phyloP scores from a whole-genome alignment of 495 filamentous ascomycete genomes.

The Tuber aestivum region DNA sequence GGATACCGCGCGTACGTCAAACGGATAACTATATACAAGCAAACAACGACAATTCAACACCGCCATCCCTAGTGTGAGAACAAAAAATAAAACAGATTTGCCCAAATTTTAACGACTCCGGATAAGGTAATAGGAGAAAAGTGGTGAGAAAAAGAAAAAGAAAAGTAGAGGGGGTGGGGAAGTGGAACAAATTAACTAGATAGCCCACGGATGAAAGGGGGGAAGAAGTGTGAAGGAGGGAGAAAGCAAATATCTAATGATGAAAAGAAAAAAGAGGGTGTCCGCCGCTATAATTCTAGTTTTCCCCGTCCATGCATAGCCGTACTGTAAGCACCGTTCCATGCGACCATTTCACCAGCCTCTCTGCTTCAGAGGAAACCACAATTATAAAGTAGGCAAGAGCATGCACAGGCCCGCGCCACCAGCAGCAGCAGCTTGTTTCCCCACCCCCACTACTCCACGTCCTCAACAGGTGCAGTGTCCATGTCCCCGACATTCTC shows the following conservation, averaged over 20 bases:
- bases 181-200: neutral
- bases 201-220: neutral
- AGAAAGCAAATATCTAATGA: slow-evolving; percentile 2
- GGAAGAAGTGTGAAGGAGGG: neutral
- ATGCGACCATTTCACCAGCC: neutral
- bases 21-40: neutral
- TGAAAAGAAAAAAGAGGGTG: neutral
- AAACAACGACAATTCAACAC: slow-evolving; percentile 5
- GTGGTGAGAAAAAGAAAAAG: neutral
- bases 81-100: neutral
- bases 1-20: neutral
- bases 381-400: neutral
- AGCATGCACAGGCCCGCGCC: neutral
- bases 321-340: neutral
- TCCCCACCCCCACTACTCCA: slow-evolving; percentile 13
- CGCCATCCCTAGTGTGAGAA: neutral
- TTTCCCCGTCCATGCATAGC: neutral
- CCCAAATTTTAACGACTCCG: slow-evolving; percentile 4
- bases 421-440: neutral
- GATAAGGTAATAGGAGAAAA: neutral
- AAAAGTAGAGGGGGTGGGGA: neutral
- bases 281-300: slow-evolving; percentile 1
- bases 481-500: slow-evolving; percentile 41
- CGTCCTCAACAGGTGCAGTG: slow-evolving; percentile 30
- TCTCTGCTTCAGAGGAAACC: neutral